Evolutionary conservation across 2,329 filamentous ascomycete genomes (phyloP).

Genomic region (Cytospora paraplurivora): DNA sequence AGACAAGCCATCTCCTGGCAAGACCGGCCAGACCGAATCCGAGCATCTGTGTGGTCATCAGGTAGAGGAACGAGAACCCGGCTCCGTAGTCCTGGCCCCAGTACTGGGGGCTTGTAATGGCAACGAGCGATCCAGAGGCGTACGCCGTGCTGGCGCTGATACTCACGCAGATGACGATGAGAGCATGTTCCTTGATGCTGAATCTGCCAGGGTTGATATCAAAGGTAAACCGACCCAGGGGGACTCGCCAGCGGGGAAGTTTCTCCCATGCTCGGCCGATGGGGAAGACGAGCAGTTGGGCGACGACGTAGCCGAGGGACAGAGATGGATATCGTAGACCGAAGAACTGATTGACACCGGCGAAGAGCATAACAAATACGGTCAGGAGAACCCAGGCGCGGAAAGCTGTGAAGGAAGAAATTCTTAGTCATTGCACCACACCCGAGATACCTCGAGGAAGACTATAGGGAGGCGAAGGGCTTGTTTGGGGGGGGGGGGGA

Average conservation of each 20-base stretch:
- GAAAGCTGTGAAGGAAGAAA: conserved; percentile 31
- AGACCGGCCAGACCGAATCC: conserved; percentile 41
- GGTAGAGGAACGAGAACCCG: conserved; percentile 39
- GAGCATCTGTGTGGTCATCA: conserved; percentile 38
- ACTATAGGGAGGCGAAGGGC: background rate
- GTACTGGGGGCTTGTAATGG: conserved; percentile 39
- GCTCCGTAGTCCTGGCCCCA: conserved; percentile 39
- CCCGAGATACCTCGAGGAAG: background rate
- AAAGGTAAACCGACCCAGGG: conserved; percentile 33
- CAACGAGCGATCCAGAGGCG: conserved; percentile 35
- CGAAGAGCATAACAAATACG: conserved; percentile 38
- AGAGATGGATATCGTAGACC: conserved; percentile 41
- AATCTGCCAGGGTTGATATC: conserved; percentile 36
- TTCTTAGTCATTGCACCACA: background rate
- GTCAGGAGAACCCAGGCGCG: conserved; percentile 37
- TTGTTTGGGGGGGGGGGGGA: background rate
- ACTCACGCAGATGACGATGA: conserved; percentile 40
- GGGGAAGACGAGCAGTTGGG: conserved; percentile 40
- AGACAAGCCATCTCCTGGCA: conserved; percentile 39
- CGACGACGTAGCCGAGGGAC: conserved; percentile 40
- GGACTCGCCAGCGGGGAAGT: conserved; percentile 35
- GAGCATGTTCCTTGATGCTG: conserved; percentile 41
- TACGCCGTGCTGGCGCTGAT: conserved; percentile 36
- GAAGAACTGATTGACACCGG: conserved; percentile 42
- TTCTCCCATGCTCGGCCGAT: conserved; percentile 39